Conservation (phyloP, 257 asterid species). For the Solanum rostratum region DNA sequence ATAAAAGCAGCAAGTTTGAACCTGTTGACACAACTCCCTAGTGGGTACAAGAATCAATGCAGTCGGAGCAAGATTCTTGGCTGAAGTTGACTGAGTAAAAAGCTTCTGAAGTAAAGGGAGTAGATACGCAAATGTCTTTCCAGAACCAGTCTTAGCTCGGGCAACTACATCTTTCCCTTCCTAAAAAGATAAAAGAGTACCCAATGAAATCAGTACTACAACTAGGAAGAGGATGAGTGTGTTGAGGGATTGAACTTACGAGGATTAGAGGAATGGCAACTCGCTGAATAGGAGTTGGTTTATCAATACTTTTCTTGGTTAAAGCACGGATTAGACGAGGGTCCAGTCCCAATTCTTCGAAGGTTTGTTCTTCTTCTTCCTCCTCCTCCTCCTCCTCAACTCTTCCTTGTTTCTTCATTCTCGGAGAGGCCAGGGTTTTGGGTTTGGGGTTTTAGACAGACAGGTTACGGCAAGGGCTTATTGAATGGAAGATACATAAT, state of each 20-base stretch:
- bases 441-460: background rate
- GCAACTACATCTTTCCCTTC: constrained; percentile 98
- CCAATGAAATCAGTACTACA: background rate
- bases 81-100: constrained; percentile 40
- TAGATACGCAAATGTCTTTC: constrained; percentile 81
- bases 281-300: constrained; percentile 79
- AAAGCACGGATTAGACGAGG: constrained; percentile 74
- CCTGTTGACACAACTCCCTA: constrained; percentile 89
- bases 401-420: background rate
- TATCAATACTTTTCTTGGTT: constrained; percentile 48
- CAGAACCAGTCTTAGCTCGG: constrained; percentile 98
- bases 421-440: background rate
- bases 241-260: constrained; percentile 12
- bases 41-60: constrained; percentile 83
- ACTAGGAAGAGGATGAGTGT: background rate
- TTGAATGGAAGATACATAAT: too few relatives aligned
- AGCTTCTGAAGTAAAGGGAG: constrained; percentile 92
- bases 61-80: constrained; percentile 37
- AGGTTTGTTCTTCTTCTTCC: constrained; percentile 29
- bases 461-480: too few relatives aligned
- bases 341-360: constrained; percentile 81
- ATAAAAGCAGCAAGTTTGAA: background rate
- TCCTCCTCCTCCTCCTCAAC: constrained; percentile 9
- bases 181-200: constrained; percentile 12
- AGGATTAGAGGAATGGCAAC: constrained; percentile 80